Base-by-base conservation (phyloP, 1,284 basidiomycete species). In the Apiotrichum brassicae region DNA sequence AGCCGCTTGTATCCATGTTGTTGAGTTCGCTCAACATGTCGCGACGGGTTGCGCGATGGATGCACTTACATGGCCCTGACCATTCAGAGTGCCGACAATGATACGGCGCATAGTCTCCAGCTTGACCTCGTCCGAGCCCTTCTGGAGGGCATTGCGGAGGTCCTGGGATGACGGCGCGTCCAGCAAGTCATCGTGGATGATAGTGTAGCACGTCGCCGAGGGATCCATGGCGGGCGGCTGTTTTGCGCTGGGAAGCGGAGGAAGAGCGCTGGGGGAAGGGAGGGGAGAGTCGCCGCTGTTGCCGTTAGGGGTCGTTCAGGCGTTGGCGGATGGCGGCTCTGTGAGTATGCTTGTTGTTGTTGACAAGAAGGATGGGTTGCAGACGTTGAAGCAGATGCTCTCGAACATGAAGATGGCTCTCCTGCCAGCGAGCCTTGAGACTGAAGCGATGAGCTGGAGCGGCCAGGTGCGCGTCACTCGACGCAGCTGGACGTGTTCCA, bases 101-200 rank as follows among this genome's bases (percentile, higher is more conserved):
- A 99, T 95, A 75, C 85, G 86, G 68, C 92, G 83, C 77, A 98
- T 84, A 64, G 93, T 92, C 76, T 98, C 93, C 66, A 97, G 78
- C 78, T 97, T 98, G 76, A 92, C 84, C 63, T 97, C 94, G 75
- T 97, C 94, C 20, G 69, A 68, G 53, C 92, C 93, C 75, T 95
- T 97, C 77, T 97, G 89, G 45, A 98, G 80, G 38, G 83, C 82
- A 57, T 83, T 81, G 53, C 92, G 82, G 49, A 98, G 81, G 63
- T 99, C 94, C 61, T 84, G 80, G 1, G 81, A 79, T 25, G 87
- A 83, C n/a, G 86, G 87, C 18, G 81, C 78, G 71, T 89, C 87
- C 44, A 66, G 49, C 23, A 81, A 78, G 54, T 78, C 81, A 68
- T 87, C 86, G 65, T 92, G 88, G 49, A 93, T 81, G 62, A 93